Evolutionary conservation across 441 rosid species (phyloP), one percentile per base, ranked within the genome.

Genomic region (Bruguiera hainesii): DNA sequence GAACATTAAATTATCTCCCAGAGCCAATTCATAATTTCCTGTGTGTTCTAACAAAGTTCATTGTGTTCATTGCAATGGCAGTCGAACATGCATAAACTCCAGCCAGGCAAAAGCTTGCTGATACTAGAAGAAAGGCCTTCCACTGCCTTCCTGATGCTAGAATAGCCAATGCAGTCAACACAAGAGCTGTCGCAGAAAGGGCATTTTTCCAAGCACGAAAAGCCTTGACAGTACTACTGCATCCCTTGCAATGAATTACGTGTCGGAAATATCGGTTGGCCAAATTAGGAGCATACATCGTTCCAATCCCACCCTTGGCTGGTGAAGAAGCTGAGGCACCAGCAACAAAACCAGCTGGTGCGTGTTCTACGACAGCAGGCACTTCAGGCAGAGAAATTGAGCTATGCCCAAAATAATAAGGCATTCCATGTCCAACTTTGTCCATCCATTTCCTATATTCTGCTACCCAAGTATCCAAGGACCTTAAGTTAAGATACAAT

Each of bases 391-490:
- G 82, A 64, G 85, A 85, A 58, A 94, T 79, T 9, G 96, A 85
- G 85, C 61, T 78, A 82, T 94, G 89, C 16, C 97, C 97, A n/a
- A 94, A 87, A 83, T 91, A 82, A 59, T 94, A 94, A 60, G 99
- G 99, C 98, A 94, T 94, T 64, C 99, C 98, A 6, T 89, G 98
- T 60, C 99, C 97, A 55, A 87, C 94, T 81, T 83, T 91, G 64
- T 94, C 98, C 97, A 89, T 94, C 97, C 97, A 88, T 72, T 94
- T 94, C 81, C 99, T 75, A 80, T 94, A 94, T 60, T 94, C 97
- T 1, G 87, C 82, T 23, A 94, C 93, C 97, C 97, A 94, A 19
- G 94, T 87, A 76, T 94, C 99, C 0, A 91, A 88, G 23, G 98
- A 94, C 78, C 72, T 84, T 7, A 91, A 63, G 57, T 88, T 87